These are phyloP conservation scores for Diversispora epigaea DNA, from an alignment of 192 early-diverging fungal species.

Conservation along the genomic window DNA sequence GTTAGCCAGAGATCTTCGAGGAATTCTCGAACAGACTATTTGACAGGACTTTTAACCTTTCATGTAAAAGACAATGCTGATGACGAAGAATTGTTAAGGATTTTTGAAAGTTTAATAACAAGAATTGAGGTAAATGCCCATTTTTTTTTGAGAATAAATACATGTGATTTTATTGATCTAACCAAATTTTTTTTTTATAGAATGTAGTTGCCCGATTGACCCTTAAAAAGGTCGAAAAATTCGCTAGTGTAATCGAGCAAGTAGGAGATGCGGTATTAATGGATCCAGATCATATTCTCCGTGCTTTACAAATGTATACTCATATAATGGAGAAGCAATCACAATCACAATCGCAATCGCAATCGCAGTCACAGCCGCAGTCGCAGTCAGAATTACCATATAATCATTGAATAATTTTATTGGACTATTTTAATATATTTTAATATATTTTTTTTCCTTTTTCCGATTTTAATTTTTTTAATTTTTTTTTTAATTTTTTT, in stretches of 20 bases:
- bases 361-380: too few species aligned
- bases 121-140: constrained; percentile 55
- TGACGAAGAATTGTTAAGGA: constrained; percentile 53
- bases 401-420: too few species aligned
- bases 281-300: constrained; percentile 60
- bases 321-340: constrained; percentile 35
- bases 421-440: too few species aligned
- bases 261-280: constrained; percentile 58
- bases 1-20: constrained; percentile 36
- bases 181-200: constrained; percentile 37
- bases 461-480: too few species aligned
- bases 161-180: background rate
- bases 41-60: constrained; percentile 35
- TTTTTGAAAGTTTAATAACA: constrained; percentile 56
- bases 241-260: constrained; percentile 56
- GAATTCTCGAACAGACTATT: constrained; percentile 36
- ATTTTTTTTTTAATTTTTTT: too few species aligned
- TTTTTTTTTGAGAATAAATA: background rate
- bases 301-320: constrained; percentile 65
- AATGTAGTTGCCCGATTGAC: constrained; percentile 62
- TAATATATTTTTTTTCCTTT: too few species aligned
- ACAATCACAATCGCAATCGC: too few species aligned
- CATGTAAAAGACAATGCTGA: constrained; percentile 48
- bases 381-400: too few species aligned
- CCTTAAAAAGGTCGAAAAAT: constrained; percentile 54